Base-by-base conservation (phyloP, 2,329 filamentous ascomycete species). In the Arthrobotrys conoides region DNA sequence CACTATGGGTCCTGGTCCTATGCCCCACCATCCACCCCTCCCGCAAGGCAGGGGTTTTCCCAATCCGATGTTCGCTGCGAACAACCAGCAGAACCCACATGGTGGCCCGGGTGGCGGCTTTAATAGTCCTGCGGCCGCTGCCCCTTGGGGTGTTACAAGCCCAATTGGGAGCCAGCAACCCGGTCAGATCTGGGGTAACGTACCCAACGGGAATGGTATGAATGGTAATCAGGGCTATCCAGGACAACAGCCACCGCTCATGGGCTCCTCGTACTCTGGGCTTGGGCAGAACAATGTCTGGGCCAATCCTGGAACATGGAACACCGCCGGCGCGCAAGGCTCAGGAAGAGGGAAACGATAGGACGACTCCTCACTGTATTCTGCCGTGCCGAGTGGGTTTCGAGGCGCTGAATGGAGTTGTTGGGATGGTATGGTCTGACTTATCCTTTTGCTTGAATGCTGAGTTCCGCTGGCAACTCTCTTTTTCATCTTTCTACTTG, bases 261-360 rank as follows among this genome's bases (percentile, higher is more conserved):
- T 76, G 48, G 65, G 72, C 8, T 64, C 65, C 8, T 30, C 59
- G 5, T 77, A 77, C 55, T 71, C 73, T 36, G 67, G 66, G 8
- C 59, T 77, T 49, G 73, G 73, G 33, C 73, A 77, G 53, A 77
- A 71, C 55, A 77, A 77, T 44, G 73, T 77, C 18, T 77, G 73
- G 73, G 73, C 67, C 16, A 77, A 71, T 49, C 61, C 67, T 53
- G 68, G 67, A 49, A 67, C 41, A 41, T 71, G 68, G 67, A 77
- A 68, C 24, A 71, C 49, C 30, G 41, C 38, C 38, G 67, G 49
- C n/a, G 67, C 66, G 20, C 67, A 67, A 20, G 67, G 67, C n/a
- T 38, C 66, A 48, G 73, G 67, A 6, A 67, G 73, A 57, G 73
- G 73, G 33, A 77, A 71, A 48, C 67, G 67, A 22, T 77, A 71